These are phyloP conservation scores for Sclerotinia minor DNA, from an alignment of 2,329 filamentous ascomycete genomes.

Conservation along the genomic window DNA sequence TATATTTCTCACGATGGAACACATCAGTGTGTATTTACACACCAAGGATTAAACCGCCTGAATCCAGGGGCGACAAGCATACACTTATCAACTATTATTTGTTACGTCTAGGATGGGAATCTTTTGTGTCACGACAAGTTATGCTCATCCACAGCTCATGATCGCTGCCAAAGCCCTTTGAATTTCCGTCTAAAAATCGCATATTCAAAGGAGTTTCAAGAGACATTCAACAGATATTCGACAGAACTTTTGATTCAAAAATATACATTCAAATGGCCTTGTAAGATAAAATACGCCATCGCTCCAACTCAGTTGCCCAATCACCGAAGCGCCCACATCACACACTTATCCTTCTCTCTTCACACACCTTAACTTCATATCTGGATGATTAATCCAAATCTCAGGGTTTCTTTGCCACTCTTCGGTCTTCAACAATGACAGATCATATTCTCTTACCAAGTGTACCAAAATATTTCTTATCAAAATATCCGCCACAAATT, in stretches of 20 bases:
- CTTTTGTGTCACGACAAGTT: not conserved
- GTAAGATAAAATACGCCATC: not conserved
- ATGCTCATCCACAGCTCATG: not conserved
- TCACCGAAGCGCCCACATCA: not conserved
- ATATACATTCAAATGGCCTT: not conserved
- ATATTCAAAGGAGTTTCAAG: not conserved
- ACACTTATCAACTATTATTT: not conserved
- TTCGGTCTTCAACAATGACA: not conserved
- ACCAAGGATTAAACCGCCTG: not conserved
- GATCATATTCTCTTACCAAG: constrained; percentile 19
- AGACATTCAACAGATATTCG: not conserved
- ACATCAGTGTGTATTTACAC: not conserved
- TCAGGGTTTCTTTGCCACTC: constrained; percentile 21
- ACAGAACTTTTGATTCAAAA: not conserved
- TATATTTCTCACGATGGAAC: not conserved
- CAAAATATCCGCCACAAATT: constrained; percentile 45
- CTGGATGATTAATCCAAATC: constrained; percentile 24
- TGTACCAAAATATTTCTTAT: constrained; percentile 33
- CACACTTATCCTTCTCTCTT: constrained; percentile 12
- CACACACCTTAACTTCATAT: constrained; percentile 21
- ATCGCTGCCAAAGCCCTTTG: not conserved
- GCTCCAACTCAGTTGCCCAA: not conserved
- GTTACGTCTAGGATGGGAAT: not conserved
- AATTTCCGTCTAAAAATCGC: not conserved
- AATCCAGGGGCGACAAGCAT: not conserved